Base-by-base conservation (phyloP, 1,139 yeast genomes). In the Sugiyamaella castrensis region DNA sequence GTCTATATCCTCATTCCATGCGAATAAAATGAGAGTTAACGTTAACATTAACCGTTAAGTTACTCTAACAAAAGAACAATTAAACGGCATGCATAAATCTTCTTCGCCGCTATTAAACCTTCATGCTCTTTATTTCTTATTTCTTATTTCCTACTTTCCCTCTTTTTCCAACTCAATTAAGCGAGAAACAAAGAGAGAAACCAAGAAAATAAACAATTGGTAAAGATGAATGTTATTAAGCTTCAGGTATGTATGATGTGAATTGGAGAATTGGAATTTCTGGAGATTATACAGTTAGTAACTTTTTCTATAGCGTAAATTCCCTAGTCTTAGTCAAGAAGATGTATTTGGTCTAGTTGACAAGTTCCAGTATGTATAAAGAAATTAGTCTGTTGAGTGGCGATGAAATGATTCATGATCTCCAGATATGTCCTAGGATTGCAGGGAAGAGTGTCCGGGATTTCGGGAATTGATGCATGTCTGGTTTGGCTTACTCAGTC, bases 261-360 rank as follows among this genome's bases (percentile, higher is more conserved):
- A 26, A 37, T 53, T 30, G 31, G 35, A 47, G 10, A 28, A 31
- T 8, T 13, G 38, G 29, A 13, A 26, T 15, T 10, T 33, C 6
- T 26, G 10, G 4, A 29, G 26, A 13, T 16, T n/a, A 36, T 12
- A n/a, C 26, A 35, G 39, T 35, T 51, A 44, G 46, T 44, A 46
- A 57, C 43, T 19, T 47, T n/a, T 35, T 54, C 86, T 80, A 85
- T 71, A 91, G 52, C 51, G 54, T 29, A 54, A 88, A 73, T 91
- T 81, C 70, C 98, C 98, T 5, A 75, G 80, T 38, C 76, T 92
- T 57, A 80, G 82, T 36, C 98, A 91, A 69, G 87, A 86, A 56
- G 97, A 91, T 58, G 75, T 92, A 50, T 91, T 91, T 67, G 77
- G 74, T 40, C 79, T 92, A 52, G 87, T 92, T 60, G 97, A 91